Evolutionary conservation across 2,329 filamentous ascomycete species (phyloP), one percentile per base, ranked within the genome.

Genomic region (Colletotrichum spaethianum): DNA sequence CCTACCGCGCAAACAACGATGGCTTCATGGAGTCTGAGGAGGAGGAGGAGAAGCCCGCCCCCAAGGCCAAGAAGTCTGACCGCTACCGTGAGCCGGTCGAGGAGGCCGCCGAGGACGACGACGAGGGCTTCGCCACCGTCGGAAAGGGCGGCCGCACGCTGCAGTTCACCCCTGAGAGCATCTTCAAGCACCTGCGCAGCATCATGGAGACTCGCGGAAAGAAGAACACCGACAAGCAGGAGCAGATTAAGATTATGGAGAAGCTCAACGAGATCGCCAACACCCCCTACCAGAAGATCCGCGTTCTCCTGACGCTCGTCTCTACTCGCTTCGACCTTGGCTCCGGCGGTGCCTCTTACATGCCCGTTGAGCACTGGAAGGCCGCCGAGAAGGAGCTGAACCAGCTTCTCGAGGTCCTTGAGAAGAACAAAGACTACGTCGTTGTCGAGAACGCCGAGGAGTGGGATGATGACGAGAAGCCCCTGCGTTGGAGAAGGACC

Each of bases 391-490:
- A 93, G 82, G 96, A 99, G 81, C 92, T 98, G 74, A 89, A 90
- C 18, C 88, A 88, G 59, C 89, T 99, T 38, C 88, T 99, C 50
- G 86, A 91, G 73, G 91, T 95, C 23, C 91, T 99, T 50, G 94
- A 97, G 82, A 84, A 89, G 73, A 94, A 94, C 85, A 88, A 88
- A 73, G 91, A 96, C 75, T 93, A 96, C 80, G 88, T 98, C 63
- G 94, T 99, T 59, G 88, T 96, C 31, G 96, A 99, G 85, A 92
- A 90, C 76, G 96, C 94, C 28, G 96, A 99, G 81, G 96, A 99
- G 84, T 98, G 96, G 96, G 96, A 99, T 77, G 96, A 99, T 79
- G 97, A 99, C 77, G 97, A 99, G 78, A 98, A 98, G 87, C 89
- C 92, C 96, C 96, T 18, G 88, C 88, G 40, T 87, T 96, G 76